Base-by-base conservation (phyloP, 1,139 yeast species). In the Kodamaea fungicola region DNA sequence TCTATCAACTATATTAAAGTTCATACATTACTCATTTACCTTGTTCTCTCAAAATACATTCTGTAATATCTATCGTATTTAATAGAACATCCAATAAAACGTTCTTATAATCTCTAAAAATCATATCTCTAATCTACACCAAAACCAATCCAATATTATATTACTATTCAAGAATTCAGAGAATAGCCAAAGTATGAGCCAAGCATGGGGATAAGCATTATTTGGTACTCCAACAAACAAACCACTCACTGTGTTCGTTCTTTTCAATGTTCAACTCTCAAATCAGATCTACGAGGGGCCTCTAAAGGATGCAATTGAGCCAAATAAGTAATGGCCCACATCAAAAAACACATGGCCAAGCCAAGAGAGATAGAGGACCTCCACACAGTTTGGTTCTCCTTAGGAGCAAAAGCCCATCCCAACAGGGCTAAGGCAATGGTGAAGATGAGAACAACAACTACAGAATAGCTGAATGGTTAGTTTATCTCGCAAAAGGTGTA, bases 251-350 rank as follows among this genome's bases (percentile, higher is more conserved):
- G 5, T 4, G 5, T 16, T 16, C 19, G 19, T 16, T 16, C 4
- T 10, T 8, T 9, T n/a, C 13, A 19, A 30, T 42, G 36, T 36
- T 83, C 92, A n/a, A 89, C 89, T 64, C 92, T 78, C 58, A 84
- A 64, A 50, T 84, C 90, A 2, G 89, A 78, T 51, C 92, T 78
- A 59, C 83, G 80, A 32, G 94, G 94, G 22, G 76, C 84, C 38
- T 83, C 88, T 52, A 84, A 67, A n/a, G 94, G 94, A 59, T 84
- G 92, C 42, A 84, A 65, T 54, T 84, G 94, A 25, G 82, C 78
- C 47, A 87, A 64, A 54, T 85, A 87, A 6, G 96, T 87, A 49
- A 87, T 80, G 22, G 96, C 96, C 96, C 96, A 88, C 96, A 89
- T 86, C 55, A 89, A 71, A 60, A 76, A 89, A 71, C 89, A 84